Base-by-base conservation (phyloP, 1,139 yeast species). In the Kurtzmaniella natalensis region DNA sequence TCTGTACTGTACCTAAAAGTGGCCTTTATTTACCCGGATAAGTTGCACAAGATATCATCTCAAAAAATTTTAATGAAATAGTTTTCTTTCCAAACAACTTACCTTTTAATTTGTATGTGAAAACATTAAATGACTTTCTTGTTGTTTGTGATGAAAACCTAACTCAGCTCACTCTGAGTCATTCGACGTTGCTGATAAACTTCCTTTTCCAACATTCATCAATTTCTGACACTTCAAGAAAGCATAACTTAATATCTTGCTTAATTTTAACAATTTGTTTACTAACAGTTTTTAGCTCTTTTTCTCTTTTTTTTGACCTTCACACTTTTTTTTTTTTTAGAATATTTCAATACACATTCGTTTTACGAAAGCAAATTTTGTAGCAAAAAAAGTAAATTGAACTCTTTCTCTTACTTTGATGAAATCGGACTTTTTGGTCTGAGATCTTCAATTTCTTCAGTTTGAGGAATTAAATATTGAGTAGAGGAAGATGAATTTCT, bases 351-450 rank as follows among this genome's bases (percentile, higher is more conserved):
- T 21, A 21, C 9, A 21, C 23, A 21, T 11, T 21, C n/a, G 4
- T 21, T 21, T 21, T 8, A 9, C 7, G 25, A 14, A 11, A 11
- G 14, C 21, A 18, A 21, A 19, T 9, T 15, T 29, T 28, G 21
- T 20, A 30, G 18, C 4, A 31, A 23, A 9, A 15, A 26, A 30
- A 31, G n/a, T n/a, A n/a, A n/a, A n/a, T n/a, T n/a, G n/a, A n/a
- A n/a, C n/a, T n/a, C n/a, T n/a, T n/a, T n/a, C n/a, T n/a, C n/a
- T 37, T 31, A 34, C 35, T 30, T 34, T 5, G 35, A 13, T 10
- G 29, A n/a, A 25, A 43, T 43, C 20, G 95, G 95, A 35, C 94
- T 82, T 50, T 82, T 85, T 13, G 96, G 96, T 48, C 96, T 72
- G 33, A 88, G 63, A 18, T 64, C 70, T 44, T 88, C 96, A 42